These are phyloP conservation scores for Trichomonascaceae sp. DNA, from an alignment of 1,139 yeast genomes.

Conservation along the genomic window DNA sequence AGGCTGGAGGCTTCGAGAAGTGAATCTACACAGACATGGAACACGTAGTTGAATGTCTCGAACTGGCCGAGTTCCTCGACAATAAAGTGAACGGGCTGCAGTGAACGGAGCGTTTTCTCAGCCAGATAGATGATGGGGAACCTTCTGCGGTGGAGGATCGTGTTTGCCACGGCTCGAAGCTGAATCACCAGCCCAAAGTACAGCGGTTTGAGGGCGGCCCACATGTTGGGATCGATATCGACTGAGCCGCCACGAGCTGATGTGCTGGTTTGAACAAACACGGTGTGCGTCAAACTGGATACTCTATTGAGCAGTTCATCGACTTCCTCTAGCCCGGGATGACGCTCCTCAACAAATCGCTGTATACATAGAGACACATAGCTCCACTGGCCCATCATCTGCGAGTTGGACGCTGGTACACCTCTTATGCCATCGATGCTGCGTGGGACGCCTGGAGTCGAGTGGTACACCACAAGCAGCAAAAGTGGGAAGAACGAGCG, in stretches of 20 bases:
- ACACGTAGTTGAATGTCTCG: conserved; percentile 55
- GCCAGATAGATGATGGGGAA: conserved; percentile 18
- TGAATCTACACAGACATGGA: conserved; percentile 38
- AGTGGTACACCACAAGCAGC: conserved; percentile 2
- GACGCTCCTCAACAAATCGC: conserved; percentile 7
- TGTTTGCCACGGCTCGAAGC: conserved; percentile 40
- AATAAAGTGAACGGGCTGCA: conserved; percentile 45
- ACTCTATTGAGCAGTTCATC: conserved; percentile 4
- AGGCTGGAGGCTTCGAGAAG: conserved; percentile 27
- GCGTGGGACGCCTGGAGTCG: too few relatives aligned
- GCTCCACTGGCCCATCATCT: conserved; percentile 10
- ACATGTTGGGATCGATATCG: not conserved
- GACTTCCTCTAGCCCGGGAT: conserved; percentile 4
- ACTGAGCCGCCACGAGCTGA: not conserved
- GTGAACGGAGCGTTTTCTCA: conserved; percentile 30
- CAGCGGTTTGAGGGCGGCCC: conserved; percentile 25
- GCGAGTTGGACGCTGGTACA: conserved; percentile 1
- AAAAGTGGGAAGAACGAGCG: not conserved
- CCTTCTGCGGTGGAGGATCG: conserved; percentile 21
- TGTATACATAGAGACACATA: conserved; percentile 12
- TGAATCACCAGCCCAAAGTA: conserved; percentile 41
- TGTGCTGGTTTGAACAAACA: not conserved
- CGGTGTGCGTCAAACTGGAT: not conserved
- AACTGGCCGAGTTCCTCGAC: conserved; percentile 51
- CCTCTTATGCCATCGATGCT: not conserved